Conservation (phyloP, 768 basidiomycete species). For the Coprinellus micaceus region DNA sequence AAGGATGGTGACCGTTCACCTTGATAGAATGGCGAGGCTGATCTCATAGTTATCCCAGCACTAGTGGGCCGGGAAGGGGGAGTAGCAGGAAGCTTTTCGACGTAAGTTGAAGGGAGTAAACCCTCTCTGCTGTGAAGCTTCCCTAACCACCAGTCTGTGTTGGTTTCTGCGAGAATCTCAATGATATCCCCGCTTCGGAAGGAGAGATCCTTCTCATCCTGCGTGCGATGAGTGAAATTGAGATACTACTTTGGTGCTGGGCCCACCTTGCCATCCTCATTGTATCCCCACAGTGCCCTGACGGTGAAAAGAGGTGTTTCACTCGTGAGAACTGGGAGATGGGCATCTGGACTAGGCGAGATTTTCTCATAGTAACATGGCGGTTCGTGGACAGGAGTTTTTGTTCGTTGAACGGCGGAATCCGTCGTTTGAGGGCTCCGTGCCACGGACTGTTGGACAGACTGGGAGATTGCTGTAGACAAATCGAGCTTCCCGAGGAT, state of each 20-base stretch:
- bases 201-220: slow-evolving; percentile 69
- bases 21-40: no score
- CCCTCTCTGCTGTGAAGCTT: slow-evolving; percentile 55
- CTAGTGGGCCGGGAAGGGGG: slow-evolving; percentile 11
- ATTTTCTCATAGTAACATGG: not conserved
- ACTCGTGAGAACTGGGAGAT: slow-evolving; percentile 15
- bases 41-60: no score
- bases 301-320: slow-evolving; percentile 34
- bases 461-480: not conserved
- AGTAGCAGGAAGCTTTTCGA: slow-evolving; percentile 42
- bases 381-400: not conserved
- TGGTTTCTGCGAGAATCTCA: slow-evolving; percentile 69
- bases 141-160: slow-evolving; percentile 88
- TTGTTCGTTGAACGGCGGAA: no score
- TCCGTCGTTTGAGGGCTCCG: slow-evolving; percentile 1
- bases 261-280: slow-evolving; percentile 48
- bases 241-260: no score
- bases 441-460: not conserved
- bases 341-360: not conserved
- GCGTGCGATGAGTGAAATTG: not conserved
- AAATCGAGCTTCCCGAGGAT: slow-evolving; percentile 43
- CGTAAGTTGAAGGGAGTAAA: slow-evolving; percentile 73
- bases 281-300: slow-evolving; percentile 62
- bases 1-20: slow-evolving; percentile 11
- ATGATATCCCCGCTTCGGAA: slow-evolving; percentile 73